Percentiles rank a stretch among this genome's conserved stretches.
Evolutionary conservation across 495 filamentous ascomycete genomes (phyloP).

Genomic region (Penicillium cosmopolitanum): DNA sequence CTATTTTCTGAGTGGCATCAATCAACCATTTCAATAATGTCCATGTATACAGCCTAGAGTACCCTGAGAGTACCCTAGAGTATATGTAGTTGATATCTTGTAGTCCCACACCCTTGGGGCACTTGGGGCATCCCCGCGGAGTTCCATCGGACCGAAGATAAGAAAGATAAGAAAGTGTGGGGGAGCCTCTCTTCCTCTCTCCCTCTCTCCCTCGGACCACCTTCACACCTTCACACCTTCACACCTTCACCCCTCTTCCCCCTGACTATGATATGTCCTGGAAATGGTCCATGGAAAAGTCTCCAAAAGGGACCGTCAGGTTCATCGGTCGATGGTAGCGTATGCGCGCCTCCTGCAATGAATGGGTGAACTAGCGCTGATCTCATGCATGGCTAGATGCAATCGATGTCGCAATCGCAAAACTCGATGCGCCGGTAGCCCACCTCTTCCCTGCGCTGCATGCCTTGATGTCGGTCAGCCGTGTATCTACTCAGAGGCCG

Average conservation of each 20-base stretch:
- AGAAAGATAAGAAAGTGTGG: neutral
- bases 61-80: no score
- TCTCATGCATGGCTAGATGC: constrained; percentile 25
- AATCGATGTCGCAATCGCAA: constrained; percentile 44
- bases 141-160: neutral
- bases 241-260: neutral
- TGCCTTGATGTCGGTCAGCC: constrained; percentile 36
- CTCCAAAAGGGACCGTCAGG: constrained; percentile 24
- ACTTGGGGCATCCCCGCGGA: no score
- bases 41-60: no score
- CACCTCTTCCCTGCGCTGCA: constrained; percentile 38
- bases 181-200: neutral
- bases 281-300: constrained; percentile 36
- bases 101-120: no score
- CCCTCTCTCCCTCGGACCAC: neutral
- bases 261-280: neutral
- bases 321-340: constrained; percentile 39
- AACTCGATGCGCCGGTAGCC: constrained; percentile 41
- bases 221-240: no score
- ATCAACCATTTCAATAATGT: no score
- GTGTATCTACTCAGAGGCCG: constrained; percentile 44
- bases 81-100: no score
- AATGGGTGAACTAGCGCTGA: no score
- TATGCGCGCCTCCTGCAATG: constrained; percentile 17
- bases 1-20: constrained; percentile 28